A percentile compares a stretch with the other conserved stretches of the same genome.
Conservation (phyloP, 1,284 basidiomycete genomes). For the Athelia sp. region DNA sequence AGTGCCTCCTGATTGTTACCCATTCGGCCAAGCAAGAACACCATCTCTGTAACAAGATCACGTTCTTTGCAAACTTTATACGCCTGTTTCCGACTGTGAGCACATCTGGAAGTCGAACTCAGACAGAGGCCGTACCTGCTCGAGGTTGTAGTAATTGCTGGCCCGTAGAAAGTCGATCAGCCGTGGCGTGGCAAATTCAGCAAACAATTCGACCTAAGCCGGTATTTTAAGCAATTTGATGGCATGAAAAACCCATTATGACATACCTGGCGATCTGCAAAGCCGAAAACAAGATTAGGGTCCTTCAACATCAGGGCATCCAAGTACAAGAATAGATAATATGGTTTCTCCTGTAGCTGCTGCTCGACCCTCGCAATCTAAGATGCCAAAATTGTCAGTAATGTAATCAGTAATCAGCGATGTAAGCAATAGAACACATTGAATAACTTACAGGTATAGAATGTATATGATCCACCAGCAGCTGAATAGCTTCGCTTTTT, state of each 20-base stretch:
- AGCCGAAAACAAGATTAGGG: conserved; percentile 73
- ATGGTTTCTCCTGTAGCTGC: conserved; percentile 75
- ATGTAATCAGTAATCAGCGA: neutral
- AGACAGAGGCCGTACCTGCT: conserved; percentile 46
- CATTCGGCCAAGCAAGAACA: conserved; percentile 95
- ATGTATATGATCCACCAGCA: conserved; percentile 93
- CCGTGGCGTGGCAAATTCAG: conserved; percentile 76
- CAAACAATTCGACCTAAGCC: conserved; percentile 80
- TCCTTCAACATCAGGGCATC: conserved; percentile 90
- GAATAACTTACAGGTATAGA: conserved; percentile 81
- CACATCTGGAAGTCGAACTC: neutral
- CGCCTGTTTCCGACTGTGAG: conserved; percentile 51
- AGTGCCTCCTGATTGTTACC: conserved; percentile 96
- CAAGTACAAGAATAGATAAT: conserved; percentile 91
- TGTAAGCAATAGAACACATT: neutral
- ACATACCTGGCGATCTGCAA: conserved; percentile 77
- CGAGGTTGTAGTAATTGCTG: conserved; percentile 89
- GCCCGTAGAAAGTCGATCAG: conserved; percentile 91
- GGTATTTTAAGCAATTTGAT: neutral
- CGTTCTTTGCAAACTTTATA: conserved; percentile 81
- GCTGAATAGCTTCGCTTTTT: conserved; percentile 70
- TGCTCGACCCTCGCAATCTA: conserved; percentile 86
- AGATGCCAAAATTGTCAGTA: neutral
- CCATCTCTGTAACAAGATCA: conserved; percentile 94
- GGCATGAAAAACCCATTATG: neutral